phyloP scores from a whole-genome alignment of 2,329 filamentous ascomycete species.

The Helminthosporium solani region DNA sequence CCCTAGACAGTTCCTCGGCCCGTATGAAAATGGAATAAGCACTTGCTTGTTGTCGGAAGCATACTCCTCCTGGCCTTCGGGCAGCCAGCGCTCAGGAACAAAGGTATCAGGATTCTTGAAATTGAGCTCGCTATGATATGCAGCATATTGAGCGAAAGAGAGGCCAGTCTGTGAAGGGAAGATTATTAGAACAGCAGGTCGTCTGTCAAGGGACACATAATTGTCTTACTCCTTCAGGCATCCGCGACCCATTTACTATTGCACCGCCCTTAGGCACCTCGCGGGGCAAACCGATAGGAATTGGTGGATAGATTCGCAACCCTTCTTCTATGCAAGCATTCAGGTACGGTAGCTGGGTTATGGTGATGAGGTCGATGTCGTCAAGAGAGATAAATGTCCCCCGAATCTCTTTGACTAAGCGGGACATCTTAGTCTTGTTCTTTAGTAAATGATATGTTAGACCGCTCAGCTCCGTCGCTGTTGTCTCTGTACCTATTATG shows the following conservation, averaged over 20 bases:
- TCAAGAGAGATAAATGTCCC: too few species aligned
- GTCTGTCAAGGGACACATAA: too few species aligned
- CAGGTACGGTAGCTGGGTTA: slow-evolving; percentile 36
- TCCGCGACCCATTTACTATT: slow-evolving; percentile 36
- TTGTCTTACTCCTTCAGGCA: slow-evolving; percentile 38
- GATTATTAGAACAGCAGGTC: too few species aligned
- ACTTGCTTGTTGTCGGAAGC: slow-evolving; percentile 33
- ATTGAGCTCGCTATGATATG: slow-evolving; percentile 24
- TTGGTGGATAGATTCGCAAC: slow-evolving; percentile 47
- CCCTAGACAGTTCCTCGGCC: slow-evolving; percentile 43
- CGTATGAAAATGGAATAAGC: slow-evolving; percentile 48
- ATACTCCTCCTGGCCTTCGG: slow-evolving; percentile 16
- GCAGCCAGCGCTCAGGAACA: slow-evolving; percentile 46
- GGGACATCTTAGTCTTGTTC: slow-evolving; percentile 26
- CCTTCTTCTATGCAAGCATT: slow-evolving; percentile 46
- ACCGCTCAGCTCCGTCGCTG: slow-evolving; percentile 45
- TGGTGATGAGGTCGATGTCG: too few species aligned
- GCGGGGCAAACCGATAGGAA: slow-evolving; percentile 38
- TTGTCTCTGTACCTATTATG: slow-evolving; percentile 43
- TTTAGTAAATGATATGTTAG: slow-evolving; percentile 39
- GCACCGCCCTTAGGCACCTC: slow-evolving; percentile 39
- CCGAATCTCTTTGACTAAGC: slow-evolving; percentile 16
- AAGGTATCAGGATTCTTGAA: slow-evolving; percentile 42
- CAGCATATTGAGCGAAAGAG: slow-evolving; percentile 18
- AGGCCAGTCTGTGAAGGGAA: slow-evolving; percentile 10